Percentiles rank a stretch among this genome's conserved stretches.
Conservation (phyloP, 2,329 filamentous ascomycete species). For the Chaetomiaceae sp. region DNA sequence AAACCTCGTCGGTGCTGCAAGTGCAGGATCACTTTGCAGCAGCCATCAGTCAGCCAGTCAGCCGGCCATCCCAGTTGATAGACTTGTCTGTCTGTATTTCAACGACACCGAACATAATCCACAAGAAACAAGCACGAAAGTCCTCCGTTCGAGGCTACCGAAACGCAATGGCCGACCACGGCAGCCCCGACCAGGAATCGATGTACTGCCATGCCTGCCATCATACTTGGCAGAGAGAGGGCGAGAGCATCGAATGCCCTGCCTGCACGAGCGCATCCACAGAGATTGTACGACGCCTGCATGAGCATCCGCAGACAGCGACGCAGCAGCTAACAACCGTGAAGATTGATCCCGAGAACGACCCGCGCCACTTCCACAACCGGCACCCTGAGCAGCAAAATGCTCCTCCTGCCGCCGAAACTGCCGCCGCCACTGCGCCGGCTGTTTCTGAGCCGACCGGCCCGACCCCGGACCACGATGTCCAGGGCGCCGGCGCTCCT, state of each 20-base stretch:
- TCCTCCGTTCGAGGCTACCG: not conserved
- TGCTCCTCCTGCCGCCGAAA: too few relatives aligned
- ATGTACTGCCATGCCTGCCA: conserved; percentile 26
- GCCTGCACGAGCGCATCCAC: conserved; percentile 18
- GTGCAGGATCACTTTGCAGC: conserved; percentile 1
- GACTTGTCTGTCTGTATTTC: too few relatives aligned
- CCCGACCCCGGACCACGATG: too few relatives aligned
- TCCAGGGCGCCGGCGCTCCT: too few relatives aligned
- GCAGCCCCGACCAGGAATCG: not conserved
- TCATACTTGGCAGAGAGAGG: conserved; percentile 19
- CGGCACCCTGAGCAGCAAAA: not conserved
- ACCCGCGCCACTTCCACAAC: conserved; percentile 23
- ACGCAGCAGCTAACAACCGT: conserved; percentile 2
- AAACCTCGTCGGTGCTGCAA: not conserved
- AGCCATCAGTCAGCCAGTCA: too few relatives aligned
- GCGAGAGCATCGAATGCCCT: conserved; percentile 22
- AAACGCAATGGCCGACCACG: conserved; percentile 10
- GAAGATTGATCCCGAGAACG: conserved; percentile 20
- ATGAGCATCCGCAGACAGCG: not conserved
- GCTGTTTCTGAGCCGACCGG: not conserved
- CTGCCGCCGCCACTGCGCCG: not conserved
- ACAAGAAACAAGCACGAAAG: too few relatives aligned
- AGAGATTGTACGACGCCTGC: conserved; percentile 20
- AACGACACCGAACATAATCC: not conserved
- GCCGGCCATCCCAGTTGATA: too few relatives aligned